Evolutionary conservation across 164 flowering plant species (phyloP), one percentile per base, ranked within the genome.

Genomic region (Stephania japonica): DNA sequence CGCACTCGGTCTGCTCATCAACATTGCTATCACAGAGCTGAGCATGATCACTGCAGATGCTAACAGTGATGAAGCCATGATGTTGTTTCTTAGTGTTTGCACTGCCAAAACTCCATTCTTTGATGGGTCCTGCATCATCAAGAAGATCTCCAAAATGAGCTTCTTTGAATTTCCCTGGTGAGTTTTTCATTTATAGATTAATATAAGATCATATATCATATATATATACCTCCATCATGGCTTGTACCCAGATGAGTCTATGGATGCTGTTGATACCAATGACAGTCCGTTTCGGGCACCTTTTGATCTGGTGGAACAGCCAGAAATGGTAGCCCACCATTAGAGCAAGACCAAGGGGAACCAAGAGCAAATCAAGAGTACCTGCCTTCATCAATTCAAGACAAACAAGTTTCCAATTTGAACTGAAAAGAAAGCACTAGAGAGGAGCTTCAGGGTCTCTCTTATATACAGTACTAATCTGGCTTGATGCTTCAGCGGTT

Each of bases 11-110:
- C 78, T 69, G 1, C 84, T 74, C 94, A 93, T 91, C 42, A 91
- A 62, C n/a, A 87, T 79, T 13, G 91, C 91, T 59, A 91, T 88
- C 42, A 91, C 67, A 2, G 95, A 91, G 78, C 91, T 85, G 6
- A 93, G 89, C 87, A 80, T 90, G 70, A 93, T 90, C 4, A 93
- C 92, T 6, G 90, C 89, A 0, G 95, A 83, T 0, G 92, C 93
- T 72, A 93, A 72, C 2, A 91, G 79, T 59, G 95, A 91, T n/a
- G 98, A 91, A 9, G 95, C 97, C 98, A 93, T 91, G 74, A 93
- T 89, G 86, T 91, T 90, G 89, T 90, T 93, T 50, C 97, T 72
- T 1, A 91, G 80, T 0, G 96, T 89, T 67, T 91, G 97, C 7
- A 90, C 96, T 7, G 92, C 88, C 5, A 91, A 73, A 25, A 93